phyloP scores from a whole-genome alignment of 495 filamentous ascomycete genomes.

The Penicillium canariense region DNA sequence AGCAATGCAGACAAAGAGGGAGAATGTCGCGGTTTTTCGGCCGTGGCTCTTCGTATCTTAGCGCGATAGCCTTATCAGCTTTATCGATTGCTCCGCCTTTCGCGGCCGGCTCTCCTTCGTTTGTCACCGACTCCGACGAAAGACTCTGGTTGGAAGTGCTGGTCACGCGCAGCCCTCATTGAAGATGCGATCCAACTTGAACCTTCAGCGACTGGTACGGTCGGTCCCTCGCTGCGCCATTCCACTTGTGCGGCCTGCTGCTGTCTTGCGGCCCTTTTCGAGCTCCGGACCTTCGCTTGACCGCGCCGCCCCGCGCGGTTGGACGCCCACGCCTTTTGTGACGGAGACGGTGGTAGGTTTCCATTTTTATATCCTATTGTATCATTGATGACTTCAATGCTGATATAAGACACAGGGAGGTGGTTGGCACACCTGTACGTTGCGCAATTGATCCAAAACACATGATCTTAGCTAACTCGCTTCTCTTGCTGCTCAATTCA shows the following conservation, averaged over 20 bases:
- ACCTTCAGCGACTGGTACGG: constrained; percentile 31
- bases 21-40: constrained; percentile 5
- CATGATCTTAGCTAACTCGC: constrained; percentile 6
- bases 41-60: constrained; percentile 20
- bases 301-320: constrained; percentile 44
- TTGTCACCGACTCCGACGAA: constrained; percentile 12
- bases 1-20: neutral
- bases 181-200: constrained; percentile 20
- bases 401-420: constrained; percentile 57
- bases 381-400: neutral
- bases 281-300: constrained; percentile 37
- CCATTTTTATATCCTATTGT: constrained; percentile 23
- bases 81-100: neutral
- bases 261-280: constrained; percentile 30
- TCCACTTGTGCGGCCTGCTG: constrained; percentile 3
- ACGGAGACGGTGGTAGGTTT: constrained; percentile 76
- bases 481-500: constrained; percentile 34
- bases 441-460: neutral
- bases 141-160: neutral
- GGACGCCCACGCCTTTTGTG: constrained; percentile 70
- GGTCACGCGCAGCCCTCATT: neutral
- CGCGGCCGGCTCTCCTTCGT: neutral
- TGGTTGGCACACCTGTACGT: constrained; percentile 86
- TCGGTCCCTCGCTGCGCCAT: constrained; percentile 11
- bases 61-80: constrained; percentile 18